Conservation (phyloP, 2,329 filamentous ascomycete species). For the Geoglossum cookeanum region DNA sequence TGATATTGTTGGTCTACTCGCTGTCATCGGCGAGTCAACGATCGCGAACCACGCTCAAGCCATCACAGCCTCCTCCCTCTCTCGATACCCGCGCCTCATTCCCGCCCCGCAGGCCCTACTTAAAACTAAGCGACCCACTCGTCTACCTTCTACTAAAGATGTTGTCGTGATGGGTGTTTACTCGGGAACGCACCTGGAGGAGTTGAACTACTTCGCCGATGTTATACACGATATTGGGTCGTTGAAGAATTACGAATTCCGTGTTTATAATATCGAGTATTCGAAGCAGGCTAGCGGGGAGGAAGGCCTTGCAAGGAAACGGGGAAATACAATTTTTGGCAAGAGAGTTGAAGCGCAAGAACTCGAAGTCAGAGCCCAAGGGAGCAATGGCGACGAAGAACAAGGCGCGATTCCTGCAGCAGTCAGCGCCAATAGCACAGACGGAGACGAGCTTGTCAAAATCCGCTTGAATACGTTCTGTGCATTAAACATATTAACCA, state of each 20-base stretch:
- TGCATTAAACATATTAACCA: conserved; percentile 33
- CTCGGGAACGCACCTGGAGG: conserved; percentile 33
- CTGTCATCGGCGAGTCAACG: conserved; percentile 41
- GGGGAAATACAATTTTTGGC: too few species aligned
- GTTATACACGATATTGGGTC: conserved; percentile 38
- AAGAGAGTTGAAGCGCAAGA: too few species aligned
- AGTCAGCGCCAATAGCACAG: too few species aligned
- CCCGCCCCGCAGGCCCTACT: conserved; percentile 44
- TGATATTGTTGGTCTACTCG: conserved; percentile 42
- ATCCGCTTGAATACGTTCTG: conserved; percentile 23
- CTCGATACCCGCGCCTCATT: conserved; percentile 38
- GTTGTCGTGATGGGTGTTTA: conserved; percentile 37
- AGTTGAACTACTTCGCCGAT: conserved; percentile 42
- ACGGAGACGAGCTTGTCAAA: conserved; percentile 13
- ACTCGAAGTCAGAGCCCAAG: too few species aligned
- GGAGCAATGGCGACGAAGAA: background rate
- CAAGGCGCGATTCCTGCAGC: background rate
- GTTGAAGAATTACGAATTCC: conserved; percentile 28
- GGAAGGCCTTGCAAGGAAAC: conserved; percentile 18
- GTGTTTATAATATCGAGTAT: conserved; percentile 19
- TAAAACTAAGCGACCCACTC: conserved; percentile 32
- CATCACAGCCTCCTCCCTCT: conserved; percentile 38
- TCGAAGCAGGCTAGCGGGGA: too few species aligned
- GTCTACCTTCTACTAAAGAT: conserved; percentile 35
- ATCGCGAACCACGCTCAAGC: conserved; percentile 39